Evolutionary conservation across 257 asterid species (phyloP), one percentile per base, ranked within the genome.

Genomic region (Leonotis leonurus): DNA sequence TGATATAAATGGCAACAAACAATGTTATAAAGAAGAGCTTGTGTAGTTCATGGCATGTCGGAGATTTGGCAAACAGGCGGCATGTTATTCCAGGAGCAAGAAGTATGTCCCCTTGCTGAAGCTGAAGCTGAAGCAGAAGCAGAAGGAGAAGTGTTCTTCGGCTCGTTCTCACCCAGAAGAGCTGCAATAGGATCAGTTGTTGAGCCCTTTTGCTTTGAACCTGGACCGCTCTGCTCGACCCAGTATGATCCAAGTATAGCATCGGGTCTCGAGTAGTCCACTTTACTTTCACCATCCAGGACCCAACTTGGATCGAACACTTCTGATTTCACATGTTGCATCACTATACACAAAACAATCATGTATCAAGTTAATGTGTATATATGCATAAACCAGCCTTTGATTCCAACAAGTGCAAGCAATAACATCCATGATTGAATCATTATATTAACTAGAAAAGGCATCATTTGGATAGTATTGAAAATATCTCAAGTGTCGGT

Each of bases 161-260:
- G 59, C 55, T 69, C 76, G 5, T 73, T n/a, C n/a, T n/a, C 73
- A 8, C 78, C 72, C 55, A 60, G 64, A 45, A 62, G 64, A 45
- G 76, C 30, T 17, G 68, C 54, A 10, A 37, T 43, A 43, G 77
- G 61, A 70, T 67, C 72, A 5, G 52, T 64, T 20, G 51, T 21
- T 12, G 48, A 36, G 46, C 69, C 68, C 41, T 46, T 67, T 67
- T 64, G 74, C 63, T 73, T 63, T 2, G 70, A 35, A 63, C 44
- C 16, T 25, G 56, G 55, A 49, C 51, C 68, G 60, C 60, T 67
- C 37, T 53, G 77, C 57, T 39, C 56, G 51, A 65, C 37, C 90
- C 90, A 77, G 75, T 57, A 75, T 3, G 90, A 78, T 50, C 76
- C 87, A 18, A 80, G 90, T 59, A 76, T 10, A 51, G 80, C 80